Percentiles rank a stretch among this genome's conserved stretches.
phyloP scores from a whole-genome alignment of 768 basidiomycete genomes.

The Bullera alba region DNA sequence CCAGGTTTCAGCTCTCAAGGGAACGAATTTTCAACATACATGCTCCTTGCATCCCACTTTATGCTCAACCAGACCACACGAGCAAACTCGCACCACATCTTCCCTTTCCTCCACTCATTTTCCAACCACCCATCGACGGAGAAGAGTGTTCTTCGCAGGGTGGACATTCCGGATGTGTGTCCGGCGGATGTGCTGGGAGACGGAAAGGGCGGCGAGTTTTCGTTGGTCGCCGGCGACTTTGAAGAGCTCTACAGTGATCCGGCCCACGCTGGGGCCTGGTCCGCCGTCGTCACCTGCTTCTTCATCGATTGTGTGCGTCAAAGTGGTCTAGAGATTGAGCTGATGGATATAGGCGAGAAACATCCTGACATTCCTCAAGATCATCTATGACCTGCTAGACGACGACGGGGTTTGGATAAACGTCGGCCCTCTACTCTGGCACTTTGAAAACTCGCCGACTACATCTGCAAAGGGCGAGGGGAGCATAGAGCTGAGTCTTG shows the following conservation, averaged over 20 bases:
- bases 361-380: constrained; percentile 80
- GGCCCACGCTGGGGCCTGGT: constrained; percentile 58
- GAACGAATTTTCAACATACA: constrained; percentile 93
- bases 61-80: constrained; percentile 73
- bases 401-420: constrained; percentile 91
- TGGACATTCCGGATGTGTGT: constrained; percentile 74
- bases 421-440: constrained; percentile 87
- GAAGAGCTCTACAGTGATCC: constrained; percentile 73
- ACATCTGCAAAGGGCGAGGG: constrained; percentile 54
- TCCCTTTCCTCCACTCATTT: constrained; percentile 87
- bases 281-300: constrained; percentile 88
- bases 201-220: constrained; percentile 47
- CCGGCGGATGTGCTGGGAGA: constrained; percentile 59
- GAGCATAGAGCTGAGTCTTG: constrained; percentile 80
- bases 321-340: background rate
- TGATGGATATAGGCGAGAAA: constrained; percentile 65
- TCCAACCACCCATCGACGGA: constrained; percentile 63
- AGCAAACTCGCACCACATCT: constrained; percentile 65
- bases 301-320: constrained; percentile 82
- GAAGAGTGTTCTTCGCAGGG: constrained; percentile 57
- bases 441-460: constrained; percentile 79
- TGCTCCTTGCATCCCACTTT: constrained; percentile 82
- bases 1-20: constrained; percentile 84
- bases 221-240: constrained; percentile 89
- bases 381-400: constrained; percentile 72